Base-by-base conservation (phyloP, 75 land plant genomes). In the Gnetum montanum region DNA sequence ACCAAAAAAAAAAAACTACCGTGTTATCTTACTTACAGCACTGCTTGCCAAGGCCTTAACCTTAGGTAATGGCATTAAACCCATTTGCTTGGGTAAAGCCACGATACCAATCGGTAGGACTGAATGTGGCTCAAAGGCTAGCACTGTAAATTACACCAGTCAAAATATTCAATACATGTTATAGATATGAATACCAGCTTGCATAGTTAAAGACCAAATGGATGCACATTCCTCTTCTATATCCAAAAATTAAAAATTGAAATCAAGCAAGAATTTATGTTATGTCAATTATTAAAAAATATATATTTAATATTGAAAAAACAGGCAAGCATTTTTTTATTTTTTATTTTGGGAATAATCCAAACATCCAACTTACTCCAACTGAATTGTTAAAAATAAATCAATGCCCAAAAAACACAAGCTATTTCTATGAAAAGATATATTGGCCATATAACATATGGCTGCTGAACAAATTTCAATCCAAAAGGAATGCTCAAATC, bases 121-220 rank as follows among this genome's bases (percentile, higher is more conserved):
- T 18, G 97, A 92, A 70, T 92, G 97, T n/a, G 97, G 97, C 54
- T 92, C 97, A 44, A 70, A 77, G 20, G 81, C 94, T 77, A 92
- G 79, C 0, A 92, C 94, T 92, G 84, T 63, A 64, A 16, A n/a
- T n/a, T n/a, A n/a, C n/a, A n/a, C n/a, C n/a, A n/a, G n/a, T n/a
- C n/a, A n/a, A n/a, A n/a, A n/a, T n/a, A n/a, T n/a, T n/a, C n/a
- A n/a, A n/a, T n/a, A n/a, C n/a, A n/a, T n/a, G n/a, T n/a, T n/a
- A n/a, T n/a, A n/a, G n/a, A n/a, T n/a, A n/a, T n/a, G n/a, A n/a
- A n/a, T n/a, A 40, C n/a, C 13, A 40, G n/a, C 13, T 3, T 40
- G 4, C 43, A 40, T 40, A 15, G 20, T 62, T 24, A 16, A 38
- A 11, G 27, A 30, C 30, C 20, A 31, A 28, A 23, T 35, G 23